These are phyloP conservation scores for Hypoxylon sp. DNA, from an alignment of 2,329 filamentous ascomycete species.

Conservation along the genomic window DNA sequence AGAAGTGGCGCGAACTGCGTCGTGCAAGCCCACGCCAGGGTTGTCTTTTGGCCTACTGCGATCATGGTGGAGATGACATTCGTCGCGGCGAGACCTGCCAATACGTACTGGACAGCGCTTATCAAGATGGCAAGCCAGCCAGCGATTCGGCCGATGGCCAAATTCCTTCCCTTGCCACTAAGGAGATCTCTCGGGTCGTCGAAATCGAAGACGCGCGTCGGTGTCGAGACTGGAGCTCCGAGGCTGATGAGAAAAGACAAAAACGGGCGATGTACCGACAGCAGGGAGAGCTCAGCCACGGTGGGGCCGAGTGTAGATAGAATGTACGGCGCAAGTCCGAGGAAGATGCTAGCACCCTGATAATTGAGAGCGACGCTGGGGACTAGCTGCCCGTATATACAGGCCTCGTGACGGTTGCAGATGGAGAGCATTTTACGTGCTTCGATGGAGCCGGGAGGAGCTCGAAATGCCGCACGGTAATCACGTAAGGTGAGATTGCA, in stretches of 20 bases:
- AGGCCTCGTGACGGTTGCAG: slow-evolving; percentile 17
- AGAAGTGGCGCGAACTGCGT: slow-evolving; percentile 5
- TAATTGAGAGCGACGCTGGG: background rate
- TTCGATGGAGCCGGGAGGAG: background rate
- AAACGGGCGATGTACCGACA: slow-evolving; percentile 5
- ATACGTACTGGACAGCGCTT: background rate
- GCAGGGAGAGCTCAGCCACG: background rate
- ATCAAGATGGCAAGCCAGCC: background rate
- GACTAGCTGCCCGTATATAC: background rate
- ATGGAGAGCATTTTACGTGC: slow-evolving; percentile 1
- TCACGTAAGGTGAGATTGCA: slow-evolving; percentile 12
- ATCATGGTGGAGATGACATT: background rate
- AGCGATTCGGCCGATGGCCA: background rate
- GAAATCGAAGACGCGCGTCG: background rate
- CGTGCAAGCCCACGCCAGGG: slow-evolving; percentile 11
- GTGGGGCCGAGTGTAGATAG: background rate
- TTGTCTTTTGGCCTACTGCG: slow-evolving; percentile 12
- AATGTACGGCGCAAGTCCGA: background rate
- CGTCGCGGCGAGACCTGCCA: background rate
- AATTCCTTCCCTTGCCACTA: background rate
- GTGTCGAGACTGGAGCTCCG: background rate
- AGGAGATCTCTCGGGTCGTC: background rate
- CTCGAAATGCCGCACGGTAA: background rate
- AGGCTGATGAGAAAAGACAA: background rate
- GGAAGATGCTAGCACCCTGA: background rate